phyloP scores from a whole-genome alignment of 78 protist genomes.

The Cavenderia fasciculata region DNA sequence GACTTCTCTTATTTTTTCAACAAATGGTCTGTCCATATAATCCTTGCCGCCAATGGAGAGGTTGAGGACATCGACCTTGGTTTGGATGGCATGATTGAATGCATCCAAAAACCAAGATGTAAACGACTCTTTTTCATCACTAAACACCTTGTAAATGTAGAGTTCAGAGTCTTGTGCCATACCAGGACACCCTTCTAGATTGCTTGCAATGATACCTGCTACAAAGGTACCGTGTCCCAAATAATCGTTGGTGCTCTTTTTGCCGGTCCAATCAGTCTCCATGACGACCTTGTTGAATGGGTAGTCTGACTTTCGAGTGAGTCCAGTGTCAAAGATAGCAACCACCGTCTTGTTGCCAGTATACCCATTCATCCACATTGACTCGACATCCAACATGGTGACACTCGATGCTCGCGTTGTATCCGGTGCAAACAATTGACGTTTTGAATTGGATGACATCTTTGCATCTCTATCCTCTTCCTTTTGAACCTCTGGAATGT shows the following conservation, averaged over 20 bases:
- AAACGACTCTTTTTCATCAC: conserved; percentile 83
- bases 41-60: conserved; percentile 98
- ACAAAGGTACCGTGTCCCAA: conserved; percentile 97
- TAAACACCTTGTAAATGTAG: conserved; percentile 93
- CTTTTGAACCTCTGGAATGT: too few relatives aligned
- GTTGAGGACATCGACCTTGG: conserved; percentile 88
- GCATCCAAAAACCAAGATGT: conserved; percentile 98
- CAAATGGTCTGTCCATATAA: conserved; percentile 93
- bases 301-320: conserved; percentile 47
- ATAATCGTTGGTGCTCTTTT: conserved; percentile 63
- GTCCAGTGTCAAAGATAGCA: conserved; percentile 93
- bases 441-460: too few relatives aligned
- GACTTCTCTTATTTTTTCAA: conserved; percentile 96
- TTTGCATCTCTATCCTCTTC: too few relatives aligned
- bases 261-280: conserved; percentile 90
- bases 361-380: conserved; percentile 36
- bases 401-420: too few relatives aligned
- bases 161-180: conserved; percentile 94
- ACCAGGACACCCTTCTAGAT: conserved; percentile 84
- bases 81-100: conserved; percentile 93
- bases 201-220: conserved; percentile 88
- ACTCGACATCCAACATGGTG: conserved; percentile 15
- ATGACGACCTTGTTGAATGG: conserved; percentile 67
- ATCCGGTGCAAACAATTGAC: too few relatives aligned
- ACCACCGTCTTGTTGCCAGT: conserved; percentile 79